Evolutionary conservation across 164 flowering plant genomes (phyloP).

Genomic region (Chimonanthus praecox): DNA sequence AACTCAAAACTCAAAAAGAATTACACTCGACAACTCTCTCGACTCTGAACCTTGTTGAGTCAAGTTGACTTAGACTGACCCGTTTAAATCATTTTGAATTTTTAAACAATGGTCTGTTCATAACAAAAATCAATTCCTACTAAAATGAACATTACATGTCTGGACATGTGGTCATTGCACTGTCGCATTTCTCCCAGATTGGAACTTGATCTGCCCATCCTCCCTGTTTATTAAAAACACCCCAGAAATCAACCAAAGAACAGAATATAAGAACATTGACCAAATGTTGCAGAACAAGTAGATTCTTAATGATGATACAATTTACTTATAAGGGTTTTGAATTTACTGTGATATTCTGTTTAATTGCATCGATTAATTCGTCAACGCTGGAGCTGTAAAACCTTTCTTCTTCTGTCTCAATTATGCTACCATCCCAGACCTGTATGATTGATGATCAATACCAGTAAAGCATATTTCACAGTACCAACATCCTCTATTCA

Average conservation of each 20-base stretch:
- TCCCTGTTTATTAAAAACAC: constrained; percentile 32
- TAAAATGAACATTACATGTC: constrained; percentile 42
- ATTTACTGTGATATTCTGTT: constrained; percentile 63
- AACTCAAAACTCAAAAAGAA: no score
- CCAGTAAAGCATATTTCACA: background rate
- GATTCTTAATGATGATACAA: background rate
- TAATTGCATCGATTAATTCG: constrained; percentile 47
- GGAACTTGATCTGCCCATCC: constrained; percentile 60
- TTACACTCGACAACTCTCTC: no score
- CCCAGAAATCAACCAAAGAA: background rate
- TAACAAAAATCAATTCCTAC: background rate
- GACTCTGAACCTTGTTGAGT: no score
- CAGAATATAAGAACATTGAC: background rate
- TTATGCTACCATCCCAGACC: constrained; percentile 70
- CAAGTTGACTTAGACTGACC: no score
- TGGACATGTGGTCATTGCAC: constrained; percentile 53
- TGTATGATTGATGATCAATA: constrained; percentile 20
- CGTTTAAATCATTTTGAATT: background rate
- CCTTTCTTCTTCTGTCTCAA: constrained; percentile 64
- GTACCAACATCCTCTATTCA: background rate
- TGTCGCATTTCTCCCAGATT: constrained; percentile 62
- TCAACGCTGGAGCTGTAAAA: constrained; percentile 46
- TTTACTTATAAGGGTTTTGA: background rate
- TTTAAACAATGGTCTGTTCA: background rate
- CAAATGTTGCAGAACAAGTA: background rate